Evolutionary conservation across 352 stramenopile genomes (phyloP).

Genomic region (Phytophthora fragariae): DNA sequence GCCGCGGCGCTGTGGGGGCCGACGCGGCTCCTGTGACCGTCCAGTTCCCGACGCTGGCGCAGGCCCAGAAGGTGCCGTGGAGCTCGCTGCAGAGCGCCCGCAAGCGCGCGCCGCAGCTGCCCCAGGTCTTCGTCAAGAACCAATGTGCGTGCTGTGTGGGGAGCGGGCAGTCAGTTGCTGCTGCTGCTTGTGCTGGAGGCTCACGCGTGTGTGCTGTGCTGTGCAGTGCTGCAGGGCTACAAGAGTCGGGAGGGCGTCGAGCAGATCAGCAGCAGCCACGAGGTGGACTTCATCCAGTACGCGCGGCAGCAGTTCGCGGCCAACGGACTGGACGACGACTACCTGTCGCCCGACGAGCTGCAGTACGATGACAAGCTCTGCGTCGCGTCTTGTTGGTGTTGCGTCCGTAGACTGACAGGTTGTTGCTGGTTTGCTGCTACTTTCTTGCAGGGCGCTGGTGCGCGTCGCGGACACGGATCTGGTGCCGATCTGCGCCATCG

Average conservation of each 20-base stretch:
- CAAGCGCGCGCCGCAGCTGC: slow-evolving; percentile 76
- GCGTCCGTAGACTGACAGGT: not conserved
- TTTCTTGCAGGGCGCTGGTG: slow-evolving; percentile 44
- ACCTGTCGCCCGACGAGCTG: slow-evolving; percentile 64
- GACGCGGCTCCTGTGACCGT: slow-evolving; percentile 45
- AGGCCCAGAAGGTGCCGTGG: slow-evolving; percentile 62
- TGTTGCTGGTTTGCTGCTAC: slow-evolving; percentile 1
- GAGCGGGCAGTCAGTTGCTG: not conserved
- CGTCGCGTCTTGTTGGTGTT: not conserved
- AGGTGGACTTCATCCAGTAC: slow-evolving; percentile 66
- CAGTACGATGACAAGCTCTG: slow-evolving; percentile 32
- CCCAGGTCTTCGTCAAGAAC: slow-evolving; percentile 81
- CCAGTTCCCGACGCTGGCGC: slow-evolving; percentile 65
- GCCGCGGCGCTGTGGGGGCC: slow-evolving; percentile 48
- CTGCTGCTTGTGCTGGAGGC: not conserved
- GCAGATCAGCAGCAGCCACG: slow-evolving; percentile 26
- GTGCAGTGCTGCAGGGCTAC: slow-evolving; percentile 73
- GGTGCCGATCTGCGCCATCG: slow-evolving; percentile 94
- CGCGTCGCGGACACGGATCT: slow-evolving; percentile 67
- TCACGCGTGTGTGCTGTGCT: slow-evolving; percentile 1
- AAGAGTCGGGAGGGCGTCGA: slow-evolving; percentile 33
- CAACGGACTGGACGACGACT: slow-evolving; percentile 71
- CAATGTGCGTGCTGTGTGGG: slow-evolving; percentile 54
- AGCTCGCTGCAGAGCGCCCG: slow-evolving; percentile 69
- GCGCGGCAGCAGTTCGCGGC: slow-evolving; percentile 51